These are phyloP conservation scores for Selaginella tamariscina DNA, from an alignment of 75 land plant genomes.

Conservation along the genomic window DNA sequence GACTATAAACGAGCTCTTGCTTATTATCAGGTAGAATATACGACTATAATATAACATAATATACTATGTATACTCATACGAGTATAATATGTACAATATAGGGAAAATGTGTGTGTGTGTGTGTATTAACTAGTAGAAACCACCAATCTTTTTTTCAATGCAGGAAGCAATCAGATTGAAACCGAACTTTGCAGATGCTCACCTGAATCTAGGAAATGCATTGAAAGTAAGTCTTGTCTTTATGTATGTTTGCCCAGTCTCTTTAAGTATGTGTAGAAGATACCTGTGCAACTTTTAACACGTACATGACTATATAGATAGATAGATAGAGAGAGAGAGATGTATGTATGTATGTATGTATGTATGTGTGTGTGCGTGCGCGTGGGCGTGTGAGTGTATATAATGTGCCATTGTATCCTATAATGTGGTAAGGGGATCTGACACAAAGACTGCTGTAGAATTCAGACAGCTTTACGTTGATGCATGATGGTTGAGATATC, in stretches of 20 bases:
- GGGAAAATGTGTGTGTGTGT: no score
- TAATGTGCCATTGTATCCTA: background rate
- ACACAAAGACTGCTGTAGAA: no score
- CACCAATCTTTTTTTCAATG: slow-evolving; percentile 1
- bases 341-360: background rate
- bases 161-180: slow-evolving; percentile 86
- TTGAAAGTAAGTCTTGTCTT: slow-evolving; percentile 53
- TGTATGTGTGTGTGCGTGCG: slow-evolving; percentile 13
- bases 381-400: slow-evolving; percentile 13
- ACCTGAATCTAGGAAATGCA: slow-evolving; percentile 76
- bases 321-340: no score
- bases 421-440: no score
- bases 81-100: no score
- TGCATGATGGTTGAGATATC: no score
- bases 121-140: no score
- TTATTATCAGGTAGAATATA: slow-evolving; percentile 60
- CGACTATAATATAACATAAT: no score
- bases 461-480: no score
- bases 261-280: background rate
- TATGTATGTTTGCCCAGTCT: background rate
- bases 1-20: slow-evolving; percentile 64
- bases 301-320: background rate
- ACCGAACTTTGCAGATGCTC: slow-evolving; percentile 87
- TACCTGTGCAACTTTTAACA: background rate
- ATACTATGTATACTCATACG: background rate